Conservation (phyloP, 768 basidiomycete species). For the Tulasnella sp. region DNA sequence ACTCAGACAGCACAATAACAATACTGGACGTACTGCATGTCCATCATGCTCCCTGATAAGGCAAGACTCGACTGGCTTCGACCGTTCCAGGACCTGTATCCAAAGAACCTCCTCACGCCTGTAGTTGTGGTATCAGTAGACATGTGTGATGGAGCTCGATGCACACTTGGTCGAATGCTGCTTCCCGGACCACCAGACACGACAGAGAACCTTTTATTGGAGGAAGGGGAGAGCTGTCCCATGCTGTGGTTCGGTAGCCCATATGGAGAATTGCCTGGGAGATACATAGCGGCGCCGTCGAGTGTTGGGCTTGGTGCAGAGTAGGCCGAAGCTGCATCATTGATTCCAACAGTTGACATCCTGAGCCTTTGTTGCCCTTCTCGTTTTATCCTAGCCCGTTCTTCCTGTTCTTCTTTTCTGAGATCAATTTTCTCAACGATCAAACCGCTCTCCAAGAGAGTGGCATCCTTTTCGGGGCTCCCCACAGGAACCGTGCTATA, state of each 20-base stretch:
- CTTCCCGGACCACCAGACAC: neutral
- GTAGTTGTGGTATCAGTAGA: slow-evolving; percentile 13
- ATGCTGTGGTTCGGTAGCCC: neutral
- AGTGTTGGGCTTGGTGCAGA: slow-evolving; percentile 10
- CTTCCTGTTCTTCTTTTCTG: slow-evolving; percentile 47
- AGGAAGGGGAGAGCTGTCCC: neutral
- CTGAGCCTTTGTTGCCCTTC: slow-evolving; percentile 59
- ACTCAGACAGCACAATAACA: neutral
- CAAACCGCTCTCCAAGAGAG: slow-evolving; percentile 78
- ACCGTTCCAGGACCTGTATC: slow-evolving; percentile 55
- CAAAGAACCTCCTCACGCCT: slow-evolving; percentile 49
- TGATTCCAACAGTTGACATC: slow-evolving; percentile 12
- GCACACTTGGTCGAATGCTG: neutral
- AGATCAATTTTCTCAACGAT: slow-evolving; percentile 83
- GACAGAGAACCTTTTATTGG: slow-evolving; percentile 12
- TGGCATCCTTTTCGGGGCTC: slow-evolving; percentile 50
- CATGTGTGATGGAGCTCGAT: neutral
- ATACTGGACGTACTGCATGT: slow-evolving; percentile 68
- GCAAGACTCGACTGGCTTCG: slow-evolving; percentile 77
- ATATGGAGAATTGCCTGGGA: neutral
- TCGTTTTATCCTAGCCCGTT: slow-evolving; percentile 54
- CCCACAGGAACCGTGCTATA: neutral
- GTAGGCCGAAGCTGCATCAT: slow-evolving; percentile 10
- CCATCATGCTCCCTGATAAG: slow-evolving; percentile 75
- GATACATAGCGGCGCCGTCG: neutral